A percentile compares a stretch with the other conserved stretches of the same genome.
Evolutionary conservation across 2,329 filamentous ascomycete species (phyloP).

Genomic region (Alternaria sp.): DNA sequence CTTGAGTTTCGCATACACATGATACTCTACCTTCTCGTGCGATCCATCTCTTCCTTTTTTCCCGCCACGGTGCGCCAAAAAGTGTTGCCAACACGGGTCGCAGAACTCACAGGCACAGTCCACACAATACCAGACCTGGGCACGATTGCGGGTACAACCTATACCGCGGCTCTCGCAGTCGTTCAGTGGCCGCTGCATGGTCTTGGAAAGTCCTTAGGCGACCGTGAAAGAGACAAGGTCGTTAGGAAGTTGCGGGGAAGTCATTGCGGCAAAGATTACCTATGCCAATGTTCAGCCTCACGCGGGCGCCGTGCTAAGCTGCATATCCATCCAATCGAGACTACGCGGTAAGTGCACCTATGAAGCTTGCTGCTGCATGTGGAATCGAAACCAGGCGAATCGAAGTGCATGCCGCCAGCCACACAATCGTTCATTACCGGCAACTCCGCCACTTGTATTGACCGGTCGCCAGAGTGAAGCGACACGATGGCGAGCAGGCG

Average conservation of each 20-base stretch:
- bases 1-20: conserved; percentile 5
- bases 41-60: conserved; percentile 9
- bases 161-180: not conserved
- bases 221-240: not conserved
- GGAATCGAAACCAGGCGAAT: not conserved
- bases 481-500: not conserved
- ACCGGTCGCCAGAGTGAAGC: not conserved
- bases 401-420: not conserved
- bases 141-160: not conserved
- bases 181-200: not conserved
- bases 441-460: not conserved
- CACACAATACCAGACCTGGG: not conserved
- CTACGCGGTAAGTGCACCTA: not conserved
- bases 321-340: not conserved
- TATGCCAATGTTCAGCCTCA: not conserved
- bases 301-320: not conserved
- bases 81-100: not conserved
- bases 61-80: not conserved
- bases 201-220: no score
- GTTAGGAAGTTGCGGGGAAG: not conserved
- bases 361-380: not conserved
- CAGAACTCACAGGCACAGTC: not conserved
- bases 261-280: not conserved
- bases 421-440: not conserved
- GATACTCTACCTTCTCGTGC: conserved; percentile 18